phyloP scores from a whole-genome alignment of 805 yeast species.

The Grigorovia jiainica region DNA sequence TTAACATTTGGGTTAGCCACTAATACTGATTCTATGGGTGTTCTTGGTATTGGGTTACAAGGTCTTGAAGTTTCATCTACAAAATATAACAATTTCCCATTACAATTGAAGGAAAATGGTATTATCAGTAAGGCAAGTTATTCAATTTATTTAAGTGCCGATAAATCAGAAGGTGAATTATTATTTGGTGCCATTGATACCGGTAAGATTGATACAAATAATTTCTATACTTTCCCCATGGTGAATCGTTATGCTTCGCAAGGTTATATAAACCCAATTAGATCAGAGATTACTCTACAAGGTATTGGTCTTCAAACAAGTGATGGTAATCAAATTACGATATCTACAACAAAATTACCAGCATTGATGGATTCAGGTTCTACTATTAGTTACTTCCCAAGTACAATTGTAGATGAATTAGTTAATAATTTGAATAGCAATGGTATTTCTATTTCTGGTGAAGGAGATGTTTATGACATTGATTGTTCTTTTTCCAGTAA shows the following conservation, averaged over 20 bases:
- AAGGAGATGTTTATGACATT: slow-evolving; percentile 38
- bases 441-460: slow-evolving; percentile 36
- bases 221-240: slow-evolving; percentile 40
- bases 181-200: slow-evolving; percentile 68
- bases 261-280: slow-evolving; percentile 14
- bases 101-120: slow-evolving; percentile 48
- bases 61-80: slow-evolving; percentile 48
- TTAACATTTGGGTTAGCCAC: slow-evolving; percentile 70
- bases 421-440: slow-evolving; percentile 20
- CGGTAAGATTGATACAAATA: slow-evolving; percentile 46
- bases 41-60: slow-evolving; percentile 44
- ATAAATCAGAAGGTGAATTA: slow-evolving; percentile 40
- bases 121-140: slow-evolving; percentile 45
- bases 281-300: slow-evolving; percentile 24
- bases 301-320: slow-evolving; percentile 24
- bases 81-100: slow-evolving; percentile 59
- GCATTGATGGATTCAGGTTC: slow-evolving; percentile 52
- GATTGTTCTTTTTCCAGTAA: slow-evolving; percentile 33
- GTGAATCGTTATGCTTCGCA: slow-evolving; percentile 29
- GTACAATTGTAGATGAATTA: slow-evolving; percentile 16
- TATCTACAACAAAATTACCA: slow-evolving; percentile 18
- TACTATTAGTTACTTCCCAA: slow-evolving; percentile 41
- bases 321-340: slow-evolving; percentile 12
- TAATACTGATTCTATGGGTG: slow-evolving; percentile 55
- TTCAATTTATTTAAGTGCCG: slow-evolving; percentile 50